These are phyloP conservation scores for Neurospora cerealis DNA, from an alignment of 495 filamentous ascomycete genomes.

Conservation along the genomic window DNA sequence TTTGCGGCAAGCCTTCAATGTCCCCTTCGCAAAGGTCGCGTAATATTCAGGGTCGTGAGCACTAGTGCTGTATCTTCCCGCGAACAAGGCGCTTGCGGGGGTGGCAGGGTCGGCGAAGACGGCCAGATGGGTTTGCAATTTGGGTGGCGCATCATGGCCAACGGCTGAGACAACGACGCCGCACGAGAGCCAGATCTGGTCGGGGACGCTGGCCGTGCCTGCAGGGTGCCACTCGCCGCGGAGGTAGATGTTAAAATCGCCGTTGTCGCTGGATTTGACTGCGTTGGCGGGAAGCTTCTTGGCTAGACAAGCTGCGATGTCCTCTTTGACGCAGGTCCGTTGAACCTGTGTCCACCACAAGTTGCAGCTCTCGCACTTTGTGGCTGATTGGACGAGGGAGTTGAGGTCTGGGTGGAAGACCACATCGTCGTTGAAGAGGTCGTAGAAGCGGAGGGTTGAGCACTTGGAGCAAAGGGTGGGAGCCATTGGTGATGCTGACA, in stretches of 20 bases:
- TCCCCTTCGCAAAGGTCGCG: not conserved
- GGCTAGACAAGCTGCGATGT: not conserved
- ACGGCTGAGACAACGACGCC: not conserved
- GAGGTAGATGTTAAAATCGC: not conserved
- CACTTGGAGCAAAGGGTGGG: not conserved
- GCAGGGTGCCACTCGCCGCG: not conserved
- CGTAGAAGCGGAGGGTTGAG: not conserved
- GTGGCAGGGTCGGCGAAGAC: not conserved
- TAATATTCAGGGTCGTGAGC: not conserved
- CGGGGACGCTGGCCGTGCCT: not conserved
- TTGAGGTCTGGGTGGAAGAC: not conserved
- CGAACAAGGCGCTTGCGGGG: not conserved
- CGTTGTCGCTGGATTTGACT: not conserved
- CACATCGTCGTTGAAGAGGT: conserved; percentile 1
- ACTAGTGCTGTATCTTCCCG: conserved; percentile 1
- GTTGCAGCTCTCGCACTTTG: not conserved
- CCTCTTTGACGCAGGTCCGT: not conserved
- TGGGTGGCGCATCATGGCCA: not conserved
- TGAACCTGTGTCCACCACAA: conserved; percentile 1
- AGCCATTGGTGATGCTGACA: too few species aligned
- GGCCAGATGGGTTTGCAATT: not conserved
- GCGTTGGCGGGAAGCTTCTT: not conserved
- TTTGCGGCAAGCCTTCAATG: not conserved
- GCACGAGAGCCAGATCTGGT: not conserved
- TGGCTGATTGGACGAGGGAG: not conserved